Conservation (phyloP, 1,139 yeast species). For the Scheffersomyces segobiensis region DNA sequence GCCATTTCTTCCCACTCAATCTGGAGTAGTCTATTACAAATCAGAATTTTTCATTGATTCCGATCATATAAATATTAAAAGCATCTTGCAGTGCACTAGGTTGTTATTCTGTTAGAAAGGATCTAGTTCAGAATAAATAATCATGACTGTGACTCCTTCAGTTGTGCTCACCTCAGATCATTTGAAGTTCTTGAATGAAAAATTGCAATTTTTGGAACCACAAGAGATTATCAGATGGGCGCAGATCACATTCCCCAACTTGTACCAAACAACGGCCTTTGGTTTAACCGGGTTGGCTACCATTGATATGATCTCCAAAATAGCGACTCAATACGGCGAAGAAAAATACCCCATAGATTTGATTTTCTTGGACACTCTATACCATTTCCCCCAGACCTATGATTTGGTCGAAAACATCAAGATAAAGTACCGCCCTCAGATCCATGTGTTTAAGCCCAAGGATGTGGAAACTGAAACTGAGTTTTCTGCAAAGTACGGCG, state of each 20-base stretch:
- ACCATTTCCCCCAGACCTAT: conserved; percentile 90
- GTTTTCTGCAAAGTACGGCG: conserved; percentile 70
- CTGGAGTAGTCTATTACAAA: background rate
- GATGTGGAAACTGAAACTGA: conserved; percentile 60
- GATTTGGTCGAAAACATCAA: conserved; percentile 66
- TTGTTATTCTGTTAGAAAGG: background rate
- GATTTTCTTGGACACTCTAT: conserved; percentile 85
- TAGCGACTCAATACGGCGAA: conserved; percentile 23
- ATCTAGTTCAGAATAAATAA: background rate
- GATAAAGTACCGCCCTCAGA: conserved; percentile 50
- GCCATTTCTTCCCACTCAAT: background rate
- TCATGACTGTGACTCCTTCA: background rate
- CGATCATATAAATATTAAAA: background rate
- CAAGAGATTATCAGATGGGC: conserved; percentile 83
- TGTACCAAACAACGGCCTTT: conserved; percentile 92
- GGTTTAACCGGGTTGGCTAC: conserved; percentile 92
- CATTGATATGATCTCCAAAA: conserved; percentile 74
- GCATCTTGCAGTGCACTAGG: background rate
- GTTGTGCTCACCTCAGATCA: conserved; percentile 48
- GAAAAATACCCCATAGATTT: conserved; percentile 59
- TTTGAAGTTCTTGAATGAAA: conserved; percentile 53
- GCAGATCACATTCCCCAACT: conserved; percentile 70
- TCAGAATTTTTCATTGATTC: background rate
- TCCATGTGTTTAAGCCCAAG: conserved; percentile 68
- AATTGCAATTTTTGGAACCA: conserved; percentile 58